Base-by-base conservation (phyloP, 2,329 filamentous ascomycete species). In the Botrytis elliptica region DNA sequence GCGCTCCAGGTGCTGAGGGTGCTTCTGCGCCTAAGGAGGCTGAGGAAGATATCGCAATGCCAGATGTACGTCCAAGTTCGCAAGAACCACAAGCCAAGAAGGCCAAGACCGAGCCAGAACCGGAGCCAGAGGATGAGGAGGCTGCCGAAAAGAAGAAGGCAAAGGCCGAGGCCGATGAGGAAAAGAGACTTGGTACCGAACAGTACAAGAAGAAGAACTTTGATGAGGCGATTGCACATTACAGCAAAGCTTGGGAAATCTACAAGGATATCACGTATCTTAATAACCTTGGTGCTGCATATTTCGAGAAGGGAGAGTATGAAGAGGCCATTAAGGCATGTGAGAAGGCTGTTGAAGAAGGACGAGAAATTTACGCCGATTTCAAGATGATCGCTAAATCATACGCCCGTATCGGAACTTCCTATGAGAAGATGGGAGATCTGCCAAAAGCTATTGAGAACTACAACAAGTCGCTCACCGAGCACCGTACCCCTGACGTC, bases 121-220 rank as follows among this genome's bases (percentile, higher is more conserved):
- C 89, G 0, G 91, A 92, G 79, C 84, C 87, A 22, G 86, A 93
- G 80, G 94, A 97, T 77, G 94, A 97, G 80, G 96, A 98, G 83
- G 88, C 91, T 0, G 82, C 90, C 73, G 93, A 92, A 75, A 94
- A 95, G 84, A 93, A 93, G 85, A 93, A 96, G 86, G 93, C 94
- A 59, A 97, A 98, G 86, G 93, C 92, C 80, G 93, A 92, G 76
- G 96, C 95, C 63, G 96, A 99, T 79, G 93, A 94, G 82, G 93
- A 98, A 85, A 99, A 99, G 89, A 93, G 91, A 44, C 86, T 97
- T 73, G 96, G 96, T 74, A 99, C 95, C 22, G 94, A 96, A 79
- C 91, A 92, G 83, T 99, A 99, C 88, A 99, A 99, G 91, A 98
- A 98, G 89, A 92, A 94, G 78, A 91, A 98, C 82, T 98, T 99